Evolutionary conservation across 352 stramenopile genomes (phyloP), one percentile per base, ranked within the genome.

Genomic region (Globisporangium rhizosaccharum): DNA sequence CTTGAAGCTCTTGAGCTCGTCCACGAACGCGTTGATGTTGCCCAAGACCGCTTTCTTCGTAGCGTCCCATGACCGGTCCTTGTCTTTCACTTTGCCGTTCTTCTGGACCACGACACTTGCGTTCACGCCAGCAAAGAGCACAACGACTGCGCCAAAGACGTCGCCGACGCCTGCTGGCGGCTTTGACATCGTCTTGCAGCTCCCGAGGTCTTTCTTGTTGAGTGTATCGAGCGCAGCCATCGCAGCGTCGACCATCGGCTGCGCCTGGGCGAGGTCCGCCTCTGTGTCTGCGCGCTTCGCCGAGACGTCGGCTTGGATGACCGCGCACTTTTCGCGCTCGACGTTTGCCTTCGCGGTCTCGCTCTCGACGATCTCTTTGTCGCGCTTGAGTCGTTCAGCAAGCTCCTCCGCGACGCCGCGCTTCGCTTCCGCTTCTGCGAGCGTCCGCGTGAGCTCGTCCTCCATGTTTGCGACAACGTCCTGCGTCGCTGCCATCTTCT

Each of bases 11-110:
- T 97, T 96, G 5, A 98, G 74, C 36, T 96, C 82, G 48, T 97
- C 89, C 23, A 98, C 90, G 54, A 98, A 94, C 14, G 85, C 90
- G 51, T 96, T 96, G 48, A 98, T 88, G 56, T 98, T 97, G 15
- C 84, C 71, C 42, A 98, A 66, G 10, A 98, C 56, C 20, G 88
- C 78, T 61, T 98, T 98, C 73, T 98, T 98, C 23, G 77, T 82
- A 0, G 84, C 85, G 37, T 98, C 94, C 94, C 94, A 98, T 6
- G 81, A 85, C 18, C 90, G 85, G 66, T 98, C 92, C 62, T 98
- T 98, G 53, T 94, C 84, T 56, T 94, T 94, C 26, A 98, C 88
- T 58, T 97, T 98, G 51, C 85, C 92, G 47, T 92, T 97, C 79
- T 98, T 98, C 62, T 97, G 85, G 2, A 88, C 68, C 2, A 87